Conservation (phyloP, 2,329 filamentous ascomycete species). For the Colletotrichum sublineola region DNA sequence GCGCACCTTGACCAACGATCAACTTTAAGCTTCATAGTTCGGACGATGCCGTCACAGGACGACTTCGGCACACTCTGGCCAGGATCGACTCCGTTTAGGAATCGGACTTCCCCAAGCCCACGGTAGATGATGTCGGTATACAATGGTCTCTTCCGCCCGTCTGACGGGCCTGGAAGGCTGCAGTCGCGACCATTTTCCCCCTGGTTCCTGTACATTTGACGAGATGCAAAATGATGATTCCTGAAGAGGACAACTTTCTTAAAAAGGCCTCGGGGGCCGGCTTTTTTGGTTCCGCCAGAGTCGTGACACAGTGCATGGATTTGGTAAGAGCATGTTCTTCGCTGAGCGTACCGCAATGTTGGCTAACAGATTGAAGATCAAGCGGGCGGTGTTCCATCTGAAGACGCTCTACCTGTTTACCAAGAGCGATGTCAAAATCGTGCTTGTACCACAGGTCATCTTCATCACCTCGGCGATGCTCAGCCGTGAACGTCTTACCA, state of each 20-base stretch:
- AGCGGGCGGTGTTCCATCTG: constrained; percentile 34
- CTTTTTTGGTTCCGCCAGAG: neutral
- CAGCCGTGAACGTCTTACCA: constrained; percentile 14
- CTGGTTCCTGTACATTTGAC: neutral
- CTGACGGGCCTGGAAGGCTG: neutral
- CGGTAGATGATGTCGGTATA: neutral
- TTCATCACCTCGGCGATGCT: constrained; percentile 44
- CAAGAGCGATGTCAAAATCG: constrained; percentile 51
- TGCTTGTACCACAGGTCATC: constrained; percentile 49
- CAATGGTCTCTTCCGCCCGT: too few species aligned
- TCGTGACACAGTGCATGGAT: neutral
- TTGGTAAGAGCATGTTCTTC: neutral
- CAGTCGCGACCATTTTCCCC: neutral
- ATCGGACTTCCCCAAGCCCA: constrained; percentile 28
- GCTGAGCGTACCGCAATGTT: neutral
- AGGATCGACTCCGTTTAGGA: neutral
- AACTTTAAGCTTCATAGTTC: neutral
- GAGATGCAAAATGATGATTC: neutral
- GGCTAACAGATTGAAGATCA: constrained; percentile 8
- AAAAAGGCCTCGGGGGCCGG: constrained; percentile 14
- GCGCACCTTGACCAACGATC: neutral
- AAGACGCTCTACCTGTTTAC: constrained; percentile 49
- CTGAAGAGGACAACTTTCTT: neutral
- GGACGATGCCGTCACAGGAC: constrained; percentile 17
- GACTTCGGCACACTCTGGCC: neutral